Percentiles rank a stretch among this genome's conserved stretches.
Evolutionary conservation across 495 filamentous ascomycete genomes (phyloP).

Genomic region (Podospora australis): DNA sequence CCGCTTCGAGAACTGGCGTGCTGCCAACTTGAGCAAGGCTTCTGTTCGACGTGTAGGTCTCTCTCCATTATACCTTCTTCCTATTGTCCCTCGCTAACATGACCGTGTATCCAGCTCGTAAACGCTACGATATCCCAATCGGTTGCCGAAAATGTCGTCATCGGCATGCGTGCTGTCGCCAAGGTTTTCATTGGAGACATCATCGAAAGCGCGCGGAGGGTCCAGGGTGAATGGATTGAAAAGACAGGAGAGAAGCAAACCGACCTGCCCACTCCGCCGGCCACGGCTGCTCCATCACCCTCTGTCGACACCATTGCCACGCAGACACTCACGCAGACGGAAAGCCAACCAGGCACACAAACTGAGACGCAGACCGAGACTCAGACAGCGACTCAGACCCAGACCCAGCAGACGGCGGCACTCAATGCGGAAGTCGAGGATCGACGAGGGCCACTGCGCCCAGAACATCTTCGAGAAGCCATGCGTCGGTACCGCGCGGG

Average conservation of each 20-base stretch:
- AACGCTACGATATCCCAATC: conserved; percentile 89
- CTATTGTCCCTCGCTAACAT: conserved; percentile 17
- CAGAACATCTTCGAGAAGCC: conserved; percentile 78
- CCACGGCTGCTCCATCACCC: conserved; percentile 11
- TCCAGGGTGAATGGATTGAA: conserved; percentile 72
- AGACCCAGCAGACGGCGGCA: no score
- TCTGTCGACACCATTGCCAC: background rate
- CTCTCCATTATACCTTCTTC: background rate
- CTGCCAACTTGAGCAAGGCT: conserved; percentile 52
- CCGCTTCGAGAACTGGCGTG: conserved; percentile 68
- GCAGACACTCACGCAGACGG: no score
- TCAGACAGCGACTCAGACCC: conserved; percentile 6
- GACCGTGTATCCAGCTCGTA: conserved; percentile 47
- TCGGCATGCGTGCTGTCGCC: conserved; percentile 70
- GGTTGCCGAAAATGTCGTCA: conserved; percentile 69
- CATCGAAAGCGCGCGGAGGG: conserved; percentile 69
- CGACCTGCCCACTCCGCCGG: conserved; percentile 31
- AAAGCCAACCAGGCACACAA: background rate
- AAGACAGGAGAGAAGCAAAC: conserved; percentile 45
- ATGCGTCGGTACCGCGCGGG: conserved; percentile 63
- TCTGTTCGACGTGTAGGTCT: conserved; percentile 36
- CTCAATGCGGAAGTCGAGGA: conserved; percentile 22
- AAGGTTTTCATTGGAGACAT: conserved; percentile 83
- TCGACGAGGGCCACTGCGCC: conserved; percentile 61
- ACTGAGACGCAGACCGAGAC: conserved; percentile 12